These are phyloP conservation scores for Filobasidium wieringae DNA, from an alignment of 768 basidiomycete species.

Conservation along the genomic window DNA sequence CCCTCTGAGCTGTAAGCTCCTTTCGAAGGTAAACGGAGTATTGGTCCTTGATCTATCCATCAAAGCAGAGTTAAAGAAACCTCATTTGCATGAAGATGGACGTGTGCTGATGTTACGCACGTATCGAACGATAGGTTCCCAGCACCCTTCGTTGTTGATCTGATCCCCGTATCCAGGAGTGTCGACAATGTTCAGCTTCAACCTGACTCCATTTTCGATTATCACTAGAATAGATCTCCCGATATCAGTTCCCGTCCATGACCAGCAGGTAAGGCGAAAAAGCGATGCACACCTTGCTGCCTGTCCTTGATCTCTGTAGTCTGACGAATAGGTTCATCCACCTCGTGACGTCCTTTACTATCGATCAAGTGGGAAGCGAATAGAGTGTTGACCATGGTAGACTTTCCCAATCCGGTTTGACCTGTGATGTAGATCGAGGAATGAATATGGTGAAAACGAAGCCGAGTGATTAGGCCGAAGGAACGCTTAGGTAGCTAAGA, in stretches of 20 bases:
- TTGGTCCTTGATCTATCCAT: constrained; percentile 53
- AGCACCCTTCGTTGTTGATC: constrained; percentile 98
- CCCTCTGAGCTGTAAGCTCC: constrained; percentile 95
- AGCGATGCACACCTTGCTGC: constrained; percentile 65
- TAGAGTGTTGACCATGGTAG: constrained; percentile 96
- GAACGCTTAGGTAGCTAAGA: background rate
- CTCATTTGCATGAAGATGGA: too few relatives aligned
- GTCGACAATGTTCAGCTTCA: constrained; percentile 94
- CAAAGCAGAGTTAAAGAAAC: background rate
- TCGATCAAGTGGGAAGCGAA: constrained; percentile 98
- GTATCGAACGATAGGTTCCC: constrained; percentile 98
- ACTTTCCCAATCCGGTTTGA: constrained; percentile 96
- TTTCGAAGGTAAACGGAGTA: constrained; percentile 98
- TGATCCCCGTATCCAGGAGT: constrained; percentile 98
- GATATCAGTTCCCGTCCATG: background rate
- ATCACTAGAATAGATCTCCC: constrained; percentile 51
- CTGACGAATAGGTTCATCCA: constrained; percentile 81
- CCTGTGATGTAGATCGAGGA: constrained; percentile 44
- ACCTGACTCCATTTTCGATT: constrained; percentile 85
- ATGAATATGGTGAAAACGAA: background rate
- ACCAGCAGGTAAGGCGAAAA: background rate
- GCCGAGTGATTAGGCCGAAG: background rate
- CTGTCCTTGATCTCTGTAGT: constrained; percentile 94
- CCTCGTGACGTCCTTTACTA: constrained; percentile 81
- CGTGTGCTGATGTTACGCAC: constrained; percentile 51